Evolutionary conservation across 176 grass and related monocot species (phyloP), one percentile per base, ranked within the genome.

Genomic region (Triticum timopheevii): DNA sequence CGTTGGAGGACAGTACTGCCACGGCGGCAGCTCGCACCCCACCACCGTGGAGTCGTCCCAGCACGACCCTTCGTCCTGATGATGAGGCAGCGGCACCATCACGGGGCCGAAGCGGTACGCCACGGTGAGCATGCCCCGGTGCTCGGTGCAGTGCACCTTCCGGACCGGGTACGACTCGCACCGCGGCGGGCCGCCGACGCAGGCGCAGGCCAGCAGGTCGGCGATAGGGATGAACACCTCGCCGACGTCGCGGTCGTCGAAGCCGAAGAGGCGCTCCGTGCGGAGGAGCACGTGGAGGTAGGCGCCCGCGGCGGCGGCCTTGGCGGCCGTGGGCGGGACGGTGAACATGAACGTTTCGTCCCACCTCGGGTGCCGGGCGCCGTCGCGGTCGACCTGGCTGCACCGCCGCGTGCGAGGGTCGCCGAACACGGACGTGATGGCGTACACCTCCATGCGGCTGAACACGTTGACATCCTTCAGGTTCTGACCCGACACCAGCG

Each of bases 381-480:
- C 89, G 63, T 59, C 47, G 49, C 69, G 65, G 74, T 94, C 89
- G 3, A 76, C 56, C 1, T 68, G 28, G 44, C 86, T 91, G 71
- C 77, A 59, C 72, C 86, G 79, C 3, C n/a, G 34, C 24, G 79
- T 64, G 6, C 80, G 66, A 25, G 63, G 28, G 59, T 91, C 69
- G 15, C 79, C 83, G 38, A 76, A 69, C 50, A 94, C 20, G 65
- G 85, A 90, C 30, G 27, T 65, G 13, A 90, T 47, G 2, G 74
- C 88, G 76, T 86, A 93, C 31, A 88, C 88, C 45, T 85, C 71
- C 81, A 93, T 85, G n/a, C 84, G 87, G n/a, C 85, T 85, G 77
- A 93, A 56, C n/a, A 82, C 5, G 65, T 82, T 88, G 22, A 93
- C 92, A 5, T 83, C 84, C 68, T 82, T 93, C 30, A 93, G 85